Conservation (phyloP, 2,329 filamentous ascomycete genomes). For the Juglanconis juglandina region DNA sequence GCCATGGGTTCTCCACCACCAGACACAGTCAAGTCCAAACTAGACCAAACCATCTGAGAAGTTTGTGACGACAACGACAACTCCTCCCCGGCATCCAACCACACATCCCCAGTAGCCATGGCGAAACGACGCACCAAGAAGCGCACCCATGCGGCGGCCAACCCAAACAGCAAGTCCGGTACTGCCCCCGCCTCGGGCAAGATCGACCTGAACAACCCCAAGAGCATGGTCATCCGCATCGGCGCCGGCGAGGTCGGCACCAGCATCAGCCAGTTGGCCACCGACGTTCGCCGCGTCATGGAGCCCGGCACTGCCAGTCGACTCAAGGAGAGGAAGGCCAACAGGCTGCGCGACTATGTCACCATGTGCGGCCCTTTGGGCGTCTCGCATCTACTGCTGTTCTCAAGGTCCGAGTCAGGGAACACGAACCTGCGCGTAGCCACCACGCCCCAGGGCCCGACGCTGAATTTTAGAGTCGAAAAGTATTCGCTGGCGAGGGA, state of each 20-base stretch:
- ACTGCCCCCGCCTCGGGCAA: slow-evolving; percentile 53
- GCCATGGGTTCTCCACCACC: too few species aligned
- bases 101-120: slow-evolving; percentile 48
- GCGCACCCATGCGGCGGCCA: slow-evolving; percentile 74
- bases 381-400: slow-evolving; percentile 87
- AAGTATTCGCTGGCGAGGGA: slow-evolving; percentile 94
- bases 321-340: slow-evolving; percentile 83
- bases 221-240: slow-evolving; percentile 98
- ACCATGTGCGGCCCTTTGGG: slow-evolving; percentile 94
- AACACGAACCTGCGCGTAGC: slow-evolving; percentile 91
- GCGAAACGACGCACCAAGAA: slow-evolving; percentile 81
- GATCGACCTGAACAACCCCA: slow-evolving; percentile 68
- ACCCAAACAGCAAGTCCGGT: slow-evolving; percentile 52
- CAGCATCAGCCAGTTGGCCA: slow-evolving; percentile 85
- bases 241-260: slow-evolving; percentile 90
- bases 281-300: slow-evolving; percentile 91
- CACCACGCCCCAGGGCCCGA: slow-evolving; percentile 84
- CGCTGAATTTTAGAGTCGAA: slow-evolving; percentile 89
- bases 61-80: background rate
- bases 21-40: too few species aligned
- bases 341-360: slow-evolving; percentile 86
- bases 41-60: too few species aligned
- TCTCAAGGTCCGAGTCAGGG: slow-evolving; percentile 82
- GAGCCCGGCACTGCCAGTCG: slow-evolving; percentile 89
- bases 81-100: background rate